Conservation (phyloP, 192 early-diverging fungal genomes). For the Coemansia furcata region DNA sequence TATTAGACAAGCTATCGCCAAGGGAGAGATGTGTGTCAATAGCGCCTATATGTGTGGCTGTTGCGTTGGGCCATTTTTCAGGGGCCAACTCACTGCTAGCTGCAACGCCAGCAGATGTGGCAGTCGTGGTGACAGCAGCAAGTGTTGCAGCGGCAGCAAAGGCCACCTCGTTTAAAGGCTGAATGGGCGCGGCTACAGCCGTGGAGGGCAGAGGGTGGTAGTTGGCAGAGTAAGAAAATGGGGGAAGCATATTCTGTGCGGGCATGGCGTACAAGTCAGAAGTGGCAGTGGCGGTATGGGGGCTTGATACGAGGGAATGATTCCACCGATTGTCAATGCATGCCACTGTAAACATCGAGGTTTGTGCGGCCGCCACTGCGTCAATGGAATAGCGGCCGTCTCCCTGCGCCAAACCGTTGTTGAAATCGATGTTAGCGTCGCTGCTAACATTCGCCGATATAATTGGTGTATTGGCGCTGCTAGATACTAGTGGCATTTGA, state of each 20-base stretch:
- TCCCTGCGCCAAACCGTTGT: not conserved
- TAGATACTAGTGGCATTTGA: not conserved
- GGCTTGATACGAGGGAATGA: conserved; percentile 47
- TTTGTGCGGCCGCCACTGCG: conserved; percentile 9
- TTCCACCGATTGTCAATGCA: conserved; percentile 21
- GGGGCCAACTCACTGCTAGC: conserved; percentile 35
- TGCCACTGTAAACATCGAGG: conserved; percentile 21
- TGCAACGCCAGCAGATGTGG: conserved; percentile 34
- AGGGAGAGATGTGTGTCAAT: not conserved
- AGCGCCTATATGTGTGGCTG: conserved; percentile 20
- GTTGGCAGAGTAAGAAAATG: not conserved
- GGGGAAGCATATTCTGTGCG: conserved; percentile 22
- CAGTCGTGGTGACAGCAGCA: conserved; percentile 36
- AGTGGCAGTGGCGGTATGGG: conserved; percentile 47
- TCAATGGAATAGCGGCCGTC: not conserved
- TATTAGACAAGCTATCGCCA: conserved; percentile 6
- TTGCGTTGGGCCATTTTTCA: conserved; percentile 30
- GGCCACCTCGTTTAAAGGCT: conserved; percentile 7
- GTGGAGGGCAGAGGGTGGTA: not conserved
- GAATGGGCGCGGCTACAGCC: conserved; percentile 12
- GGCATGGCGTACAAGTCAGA: conserved; percentile 47
- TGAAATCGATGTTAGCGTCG: not conserved
- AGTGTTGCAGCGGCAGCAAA: conserved; percentile 28
- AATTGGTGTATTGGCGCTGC: not conserved
- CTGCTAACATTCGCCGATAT: not conserved